A percentile compares a stretch with the other conserved stretches of the same genome.
Evolutionary conservation across 306 rosid genomes (phyloP).

Genomic region (Phaseolus lunatus): DNA sequence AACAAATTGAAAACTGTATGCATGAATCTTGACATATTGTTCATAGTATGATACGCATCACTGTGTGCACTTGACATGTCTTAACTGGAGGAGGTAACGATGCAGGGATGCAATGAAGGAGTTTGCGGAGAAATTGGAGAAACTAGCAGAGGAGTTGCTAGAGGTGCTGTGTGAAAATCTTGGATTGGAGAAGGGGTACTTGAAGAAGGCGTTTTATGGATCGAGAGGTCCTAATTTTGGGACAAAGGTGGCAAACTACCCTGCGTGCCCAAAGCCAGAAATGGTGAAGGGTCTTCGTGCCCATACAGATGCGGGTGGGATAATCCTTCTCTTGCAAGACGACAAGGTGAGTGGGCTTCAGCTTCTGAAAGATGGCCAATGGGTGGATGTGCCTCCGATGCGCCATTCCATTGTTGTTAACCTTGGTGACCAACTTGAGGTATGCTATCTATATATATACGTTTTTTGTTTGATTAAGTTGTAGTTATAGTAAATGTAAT

Average conservation of each 20-base stretch:
- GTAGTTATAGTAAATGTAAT: neutral
- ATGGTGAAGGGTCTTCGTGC: constrained; percentile 81
- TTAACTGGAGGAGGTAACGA: neutral
- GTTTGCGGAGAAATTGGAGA: constrained; percentile 61
- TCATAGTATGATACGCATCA: neutral
- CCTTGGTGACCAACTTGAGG: constrained; percentile 87
- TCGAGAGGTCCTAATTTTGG: constrained; percentile 72
- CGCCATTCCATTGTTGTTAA: constrained; percentile 81
- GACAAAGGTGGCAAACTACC: constrained; percentile 81
- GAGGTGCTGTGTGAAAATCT: constrained; percentile 79
- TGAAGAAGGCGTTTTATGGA: constrained; percentile 67
- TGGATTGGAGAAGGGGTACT: constrained; percentile 66
- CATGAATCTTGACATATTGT: neutral
- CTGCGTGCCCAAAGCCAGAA: constrained; percentile 76
- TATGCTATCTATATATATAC: neutral
- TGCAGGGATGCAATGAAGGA: constrained; percentile 67
- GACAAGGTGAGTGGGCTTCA: constrained; percentile 86
- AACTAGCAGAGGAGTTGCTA: constrained; percentile 66
- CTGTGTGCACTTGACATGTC: neutral
- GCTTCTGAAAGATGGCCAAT: constrained; percentile 65
- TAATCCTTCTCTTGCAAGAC: constrained; percentile 76
- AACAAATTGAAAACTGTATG: neutral
- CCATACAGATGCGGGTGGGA: constrained; percentile 83
- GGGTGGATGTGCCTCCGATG: constrained; percentile 83
- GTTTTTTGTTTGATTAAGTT: neutral